phyloP scores from a whole-genome alignment of 2,329 filamentous ascomycete genomes.

The Trichothecium sympodiale region DNA sequence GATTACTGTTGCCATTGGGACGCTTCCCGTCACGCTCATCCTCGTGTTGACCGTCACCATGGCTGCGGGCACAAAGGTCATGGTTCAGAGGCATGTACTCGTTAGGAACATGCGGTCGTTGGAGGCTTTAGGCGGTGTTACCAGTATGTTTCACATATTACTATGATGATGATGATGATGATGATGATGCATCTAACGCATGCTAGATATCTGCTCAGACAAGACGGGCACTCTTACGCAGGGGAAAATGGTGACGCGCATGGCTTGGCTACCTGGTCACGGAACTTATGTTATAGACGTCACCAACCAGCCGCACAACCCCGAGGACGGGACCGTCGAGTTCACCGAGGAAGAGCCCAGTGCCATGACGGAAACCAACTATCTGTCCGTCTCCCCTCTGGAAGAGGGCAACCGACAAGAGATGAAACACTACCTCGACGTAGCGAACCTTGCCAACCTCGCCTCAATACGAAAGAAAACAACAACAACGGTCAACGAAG shows the following conservation, averaged over 20 bases:
- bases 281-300: slow-evolving; percentile 20
- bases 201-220: slow-evolving; percentile 18
- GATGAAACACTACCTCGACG: slow-evolving; percentile 41
- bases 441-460: slow-evolving; percentile 50
- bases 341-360: slow-evolving; percentile 9
- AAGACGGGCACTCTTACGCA: slow-evolving; percentile 24
- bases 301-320: slow-evolving; percentile 18
- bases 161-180: neutral
- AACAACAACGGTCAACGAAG: slow-evolving; percentile 29
- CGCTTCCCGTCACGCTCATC: slow-evolving; percentile 33
- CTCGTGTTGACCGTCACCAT: slow-evolving; percentile 50
- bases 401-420: slow-evolving; percentile 23
- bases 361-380: slow-evolving; percentile 6
- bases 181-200: slow-evolving; percentile 2
- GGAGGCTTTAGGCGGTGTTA: slow-evolving; percentile 39
- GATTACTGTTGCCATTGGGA: slow-evolving; percentile 29
- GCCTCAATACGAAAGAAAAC: slow-evolving; percentile 17
- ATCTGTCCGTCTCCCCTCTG: slow-evolving; percentile 18
- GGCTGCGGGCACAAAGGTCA: slow-evolving; percentile 36
- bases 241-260: slow-evolving; percentile 16
- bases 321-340: slow-evolving; percentile 11
- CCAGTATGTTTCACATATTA: slow-evolving; percentile 24
- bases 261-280: slow-evolving; percentile 19
- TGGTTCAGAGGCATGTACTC: slow-evolving; percentile 36
- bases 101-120: slow-evolving; percentile 34